Base-by-base conservation (phyloP, 345 rosid genomes). In the Bruguiera sexangula region DNA sequence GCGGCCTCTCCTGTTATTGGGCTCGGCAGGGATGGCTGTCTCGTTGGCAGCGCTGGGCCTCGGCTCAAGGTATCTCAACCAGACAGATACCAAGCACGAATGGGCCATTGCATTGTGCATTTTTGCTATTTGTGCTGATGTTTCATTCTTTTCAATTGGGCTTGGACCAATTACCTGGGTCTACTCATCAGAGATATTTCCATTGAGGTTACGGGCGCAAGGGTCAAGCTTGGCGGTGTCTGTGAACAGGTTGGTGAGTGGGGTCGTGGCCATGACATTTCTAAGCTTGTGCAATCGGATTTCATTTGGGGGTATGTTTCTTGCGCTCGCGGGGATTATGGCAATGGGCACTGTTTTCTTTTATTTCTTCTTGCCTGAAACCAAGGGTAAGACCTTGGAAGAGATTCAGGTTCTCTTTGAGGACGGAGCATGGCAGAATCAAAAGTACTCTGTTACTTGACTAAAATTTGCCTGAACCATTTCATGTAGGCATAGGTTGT, bases 141-240 rank as follows among this genome's bases (percentile, higher is more conserved):
- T 87, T 0, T 89, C 97, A 8, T 83, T 83, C 75, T 87, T 91
- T 67, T 89, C 92, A 20, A 80, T 91, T 62, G 92, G 91, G 78
- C 85, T 85, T 15, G 91, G 95, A 7, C 91, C 95, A 0, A 85
- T 89, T 10, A 86, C 95, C 0, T 88, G 92, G 92, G 97, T 91
- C 21, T 91, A 88, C 74, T 76, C 87, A 10, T 76, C 89, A 0
- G 97, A 91, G 83, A 84, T 85, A 19, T 91, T 88, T 56, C 96
- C 92, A 0, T 36, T 79, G 30, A 80, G 81, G 76, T 67, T 91
- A 26, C 71, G 95, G 75, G 97, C 97, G 46, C 95, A 88, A 46
- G 97, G 95, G 8, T 79, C 86, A 19, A 84, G 83, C 62, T 63
- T 88, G 70, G 90, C 85, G 29, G 83, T 87, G 30, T 84, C 88